Evolutionary conservation across 345 rosid species (phyloP).

Genomic region (Euclidium syriacum): DNA sequence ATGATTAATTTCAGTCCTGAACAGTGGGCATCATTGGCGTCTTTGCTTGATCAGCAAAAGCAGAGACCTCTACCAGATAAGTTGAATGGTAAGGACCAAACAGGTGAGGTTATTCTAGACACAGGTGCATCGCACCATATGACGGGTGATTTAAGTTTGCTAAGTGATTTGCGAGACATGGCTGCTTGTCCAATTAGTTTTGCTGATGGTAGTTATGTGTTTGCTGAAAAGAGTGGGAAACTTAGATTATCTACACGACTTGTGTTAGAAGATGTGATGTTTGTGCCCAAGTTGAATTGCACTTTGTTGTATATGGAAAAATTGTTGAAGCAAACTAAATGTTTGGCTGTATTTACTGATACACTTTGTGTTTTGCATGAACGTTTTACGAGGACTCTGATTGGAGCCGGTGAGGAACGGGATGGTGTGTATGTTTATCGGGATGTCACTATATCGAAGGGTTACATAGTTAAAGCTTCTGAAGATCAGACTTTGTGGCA

Average conservation of each 20-base stretch:
- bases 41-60: too few relatives aligned
- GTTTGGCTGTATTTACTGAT: neutral
- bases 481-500: neutral
- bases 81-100: neutral
- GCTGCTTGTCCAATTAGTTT: too few relatives aligned
- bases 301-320: neutral
- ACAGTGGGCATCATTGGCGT: neutral
- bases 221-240: too few relatives aligned
- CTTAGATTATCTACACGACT: too few relatives aligned
- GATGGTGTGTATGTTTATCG: neutral
- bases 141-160: neutral
- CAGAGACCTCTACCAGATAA: too few relatives aligned
- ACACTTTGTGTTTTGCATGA: neutral
- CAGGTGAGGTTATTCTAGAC: neutral
- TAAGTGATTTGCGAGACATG: too few relatives aligned
- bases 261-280: too few relatives aligned
- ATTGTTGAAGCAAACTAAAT: neutral
- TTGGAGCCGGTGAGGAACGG: neutral
- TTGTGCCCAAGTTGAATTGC: neutral
- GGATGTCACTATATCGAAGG: too few relatives aligned
- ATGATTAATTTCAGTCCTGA: neutral
- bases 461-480: too few relatives aligned
- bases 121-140: neutral
- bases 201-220: too few relatives aligned
- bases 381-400: neutral